Base-by-base conservation (phyloP, 192 early-diverging fungal genomes). In the Radiomyces spectabilis region DNA sequence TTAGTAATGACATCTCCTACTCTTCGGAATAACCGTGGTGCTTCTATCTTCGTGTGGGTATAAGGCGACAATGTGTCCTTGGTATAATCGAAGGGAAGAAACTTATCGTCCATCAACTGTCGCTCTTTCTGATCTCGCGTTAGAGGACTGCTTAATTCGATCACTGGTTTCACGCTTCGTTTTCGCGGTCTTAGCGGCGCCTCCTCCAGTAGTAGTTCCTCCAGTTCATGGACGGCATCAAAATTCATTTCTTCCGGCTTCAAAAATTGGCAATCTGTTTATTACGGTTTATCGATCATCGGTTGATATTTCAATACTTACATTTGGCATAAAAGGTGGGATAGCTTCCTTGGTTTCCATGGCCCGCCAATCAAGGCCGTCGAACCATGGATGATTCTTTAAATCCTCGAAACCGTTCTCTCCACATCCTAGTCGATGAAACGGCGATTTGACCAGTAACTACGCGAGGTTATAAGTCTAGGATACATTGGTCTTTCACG, bases 191-290 rank as follows among this genome's bases (percentile, higher is more conserved):
- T 83, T 29, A 97, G 78, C 1, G 92, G 94, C 32, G 90, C 91
- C 21, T 95, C 94, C 59, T 98, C 94, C 27, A 98, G 74, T 40
- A 98, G 68, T 31, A 96, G 77, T 57, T 98, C 95, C 53, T 97
- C 94, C 18, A 98, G 71, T 44, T 98, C 95, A 64, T 95, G 83
- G 15, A 88, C 87, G n/a, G 88, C 90, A 76, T 97, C 95, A 70
- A 95, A 95, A 57, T 95, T 97, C 57, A 85, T 81, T 32, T 79
- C 64, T 59, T 93, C 86, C 32, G 80, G 71, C 86, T 40, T 41
- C 21, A 10, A 16, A 18, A 54, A 22, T n/a, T 18, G 8, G 10
- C 4, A 30, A 7, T 51, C n/a, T 51, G n/a, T 44, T 26, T 9
- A 44, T 22, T 29, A 27, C 15, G 21, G 15, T n/a, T n/a, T n/a